A percentile compares a stretch with the other conserved stretches of the same genome.
phyloP scores from a whole-genome alignment of 1,139 yeast species.

The Meyerozyma sp. region DNA sequence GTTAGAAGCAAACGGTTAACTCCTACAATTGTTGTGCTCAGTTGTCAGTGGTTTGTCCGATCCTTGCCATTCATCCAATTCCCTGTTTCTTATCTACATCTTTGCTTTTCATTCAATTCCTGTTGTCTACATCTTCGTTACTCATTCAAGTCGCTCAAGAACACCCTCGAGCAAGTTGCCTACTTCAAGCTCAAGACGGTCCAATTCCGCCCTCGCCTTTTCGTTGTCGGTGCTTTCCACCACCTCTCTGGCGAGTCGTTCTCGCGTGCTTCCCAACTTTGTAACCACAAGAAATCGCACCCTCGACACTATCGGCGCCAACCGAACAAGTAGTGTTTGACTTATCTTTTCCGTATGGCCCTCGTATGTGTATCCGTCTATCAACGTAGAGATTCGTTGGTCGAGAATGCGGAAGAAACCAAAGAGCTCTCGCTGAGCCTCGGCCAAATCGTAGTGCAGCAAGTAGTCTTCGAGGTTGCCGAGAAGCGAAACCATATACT shows the following conservation, averaged over 20 bases:
- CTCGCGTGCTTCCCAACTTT: slow-evolving; percentile 1
- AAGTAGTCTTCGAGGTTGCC: slow-evolving; percentile 65
- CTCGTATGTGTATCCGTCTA: slow-evolving; percentile 9
- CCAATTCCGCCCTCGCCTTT: background rate
- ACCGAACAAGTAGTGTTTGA: background rate
- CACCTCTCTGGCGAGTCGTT: background rate
- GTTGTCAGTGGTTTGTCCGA: too few relatives aligned
- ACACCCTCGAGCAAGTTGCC: slow-evolving; percentile 3
- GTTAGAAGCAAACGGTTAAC: too few relatives aligned
- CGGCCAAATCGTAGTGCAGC: slow-evolving; percentile 29
- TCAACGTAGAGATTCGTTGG: slow-evolving; percentile 8
- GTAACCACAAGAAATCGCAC: slow-evolving; percentile 2
- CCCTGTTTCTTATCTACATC: too few relatives aligned
- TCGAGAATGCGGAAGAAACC: slow-evolving; percentile 10
- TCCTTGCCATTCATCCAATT: too few relatives aligned
- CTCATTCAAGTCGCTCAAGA: background rate
- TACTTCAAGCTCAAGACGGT: slow-evolving; percentile 2
- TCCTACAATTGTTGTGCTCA: too few relatives aligned
- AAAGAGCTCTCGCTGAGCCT: slow-evolving; percentile 3
- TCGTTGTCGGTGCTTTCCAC: background rate
- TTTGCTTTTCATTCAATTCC: too few relatives aligned
- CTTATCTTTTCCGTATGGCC: background rate
- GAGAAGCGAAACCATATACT: slow-evolving; percentile 54
- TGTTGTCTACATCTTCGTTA: too few relatives aligned
- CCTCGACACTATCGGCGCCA: slow-evolving; percentile 1